phyloP scores from a whole-genome alignment of 2,329 filamentous ascomycete genomes.

The Saccharata proteae region DNA sequence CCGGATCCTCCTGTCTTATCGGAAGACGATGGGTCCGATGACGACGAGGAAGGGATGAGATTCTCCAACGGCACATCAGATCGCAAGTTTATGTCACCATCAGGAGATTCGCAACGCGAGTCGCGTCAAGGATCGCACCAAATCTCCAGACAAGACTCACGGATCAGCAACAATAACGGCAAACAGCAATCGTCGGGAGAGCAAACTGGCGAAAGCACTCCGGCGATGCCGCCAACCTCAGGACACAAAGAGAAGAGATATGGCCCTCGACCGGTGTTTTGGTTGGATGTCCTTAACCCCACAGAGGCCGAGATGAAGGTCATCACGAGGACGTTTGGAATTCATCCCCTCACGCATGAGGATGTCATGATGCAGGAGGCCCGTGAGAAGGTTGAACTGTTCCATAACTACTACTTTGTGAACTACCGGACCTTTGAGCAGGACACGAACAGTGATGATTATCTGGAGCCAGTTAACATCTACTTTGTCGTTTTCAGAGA shows the following conservation, averaged over 20 bases:
- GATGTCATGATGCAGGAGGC: slow-evolving; percentile 97
- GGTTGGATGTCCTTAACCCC: slow-evolving; percentile 84
- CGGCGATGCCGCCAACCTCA: slow-evolving; percentile 20
- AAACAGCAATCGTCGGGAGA: slow-evolving; percentile 22
- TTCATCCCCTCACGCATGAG: slow-evolving; percentile 88
- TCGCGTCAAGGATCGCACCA: background rate
- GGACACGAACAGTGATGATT: slow-evolving; percentile 77
- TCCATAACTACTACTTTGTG: slow-evolving; percentile 96
- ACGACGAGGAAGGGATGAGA: slow-evolving; percentile 43
- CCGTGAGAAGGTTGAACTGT: slow-evolving; percentile 94
- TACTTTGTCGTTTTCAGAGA: slow-evolving; percentile 96
- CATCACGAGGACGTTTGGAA: slow-evolving; percentile 82
- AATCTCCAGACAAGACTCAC: slow-evolving; percentile 4
- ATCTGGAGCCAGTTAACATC: slow-evolving; percentile 91
- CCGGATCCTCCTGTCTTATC: slow-evolving; percentile 54
- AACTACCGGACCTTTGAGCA: slow-evolving; percentile 98
- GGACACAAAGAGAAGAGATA: slow-evolving; percentile 28
- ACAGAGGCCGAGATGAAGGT: slow-evolving; percentile 95
- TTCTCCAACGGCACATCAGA: background rate
- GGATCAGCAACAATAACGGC: slow-evolving; percentile 3
- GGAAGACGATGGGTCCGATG: slow-evolving; percentile 56
- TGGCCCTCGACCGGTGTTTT: slow-evolving; percentile 86
- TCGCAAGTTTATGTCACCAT: background rate
- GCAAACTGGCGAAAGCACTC: slow-evolving; percentile 39
- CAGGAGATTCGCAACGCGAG: slow-evolving; percentile 2